Base-by-base conservation (phyloP, 176 grass and related monocot genomes). In the Saccharum officinarum region DNA sequence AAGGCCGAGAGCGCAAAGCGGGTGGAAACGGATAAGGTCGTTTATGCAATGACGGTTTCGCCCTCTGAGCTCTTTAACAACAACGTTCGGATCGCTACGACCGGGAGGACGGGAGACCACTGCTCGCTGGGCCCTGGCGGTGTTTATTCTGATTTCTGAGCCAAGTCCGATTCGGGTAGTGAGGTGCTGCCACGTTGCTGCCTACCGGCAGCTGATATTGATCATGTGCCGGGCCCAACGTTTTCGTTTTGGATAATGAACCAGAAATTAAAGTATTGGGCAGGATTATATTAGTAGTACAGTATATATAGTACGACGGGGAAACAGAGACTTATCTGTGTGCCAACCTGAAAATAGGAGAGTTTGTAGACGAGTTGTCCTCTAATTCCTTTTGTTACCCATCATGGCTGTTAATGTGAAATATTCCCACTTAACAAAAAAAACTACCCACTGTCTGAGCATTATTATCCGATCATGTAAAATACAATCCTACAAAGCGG, bases 21-120 rank as follows among this genome's bases (percentile, higher is more conserved):
- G 73, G 49, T 6, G 6, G 31, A 54, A 15, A 59, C 31, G 86
- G 86, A 92, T 92, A 86, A 86, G 84, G 23, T 3, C 69, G 47
- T 45, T 62, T 44, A 61, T 71, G 67, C 10, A 37, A 15, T 79
- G 14, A 52, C 75, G 18, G 28, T 79, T 75, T 36, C 4, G 16
- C 47, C 73, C 73, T 18, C 15, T 7, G 13, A 14, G 0, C 7
- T 34, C 33, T 34, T 34, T 34, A 57, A n/a, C 49, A 13, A 52
- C 54, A 13, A 13, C 41, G 0, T 30, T 36, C 18, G 81, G 69
- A 74, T 73, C 2, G 82, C 69, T 46, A 75, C 82, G 76, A 40
- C 6, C 39, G 1, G 6, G 39, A 40, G 39, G 42, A 11, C 42
- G 42, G 42, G 10, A 10, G 36, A 10, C 63, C 20, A 20, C 73